These are phyloP conservation scores for Pseudogymnoascus sp. DNA, from an alignment of 2,329 filamentous ascomycete genomes.

Conservation along the genomic window DNA sequence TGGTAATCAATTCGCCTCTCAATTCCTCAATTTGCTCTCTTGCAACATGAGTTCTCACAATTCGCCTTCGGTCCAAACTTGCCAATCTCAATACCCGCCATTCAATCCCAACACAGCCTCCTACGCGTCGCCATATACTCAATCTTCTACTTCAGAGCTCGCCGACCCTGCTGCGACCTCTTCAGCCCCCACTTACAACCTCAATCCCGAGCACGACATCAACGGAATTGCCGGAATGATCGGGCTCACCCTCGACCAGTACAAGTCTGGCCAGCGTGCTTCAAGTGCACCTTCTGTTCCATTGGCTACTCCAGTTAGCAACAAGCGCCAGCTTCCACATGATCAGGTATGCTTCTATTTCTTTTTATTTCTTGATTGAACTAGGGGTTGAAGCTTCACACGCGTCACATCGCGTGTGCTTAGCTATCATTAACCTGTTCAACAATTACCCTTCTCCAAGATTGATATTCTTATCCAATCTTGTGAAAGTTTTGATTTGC, in stretches of 20 bases:
- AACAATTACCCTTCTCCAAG: background rate
- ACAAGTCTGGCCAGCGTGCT: background rate
- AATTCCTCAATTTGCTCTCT: background rate
- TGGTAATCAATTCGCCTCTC: background rate
- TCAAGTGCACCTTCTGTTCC: background rate
- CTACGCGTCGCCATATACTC: background rate
- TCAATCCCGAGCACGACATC: background rate
- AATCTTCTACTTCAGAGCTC: background rate
- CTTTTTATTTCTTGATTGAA: background rate
- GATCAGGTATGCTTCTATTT: background rate
- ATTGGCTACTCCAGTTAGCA: background rate
- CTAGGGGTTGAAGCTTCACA: background rate
- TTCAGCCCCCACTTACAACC: background rate
- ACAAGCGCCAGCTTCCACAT: background rate
- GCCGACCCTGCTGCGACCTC: background rate
- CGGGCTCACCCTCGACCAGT: background rate
- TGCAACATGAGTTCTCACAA: conserved; percentile 8
- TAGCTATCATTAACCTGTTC: background rate
- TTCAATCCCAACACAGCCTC: conserved; percentile 5
- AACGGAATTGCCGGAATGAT: background rate
- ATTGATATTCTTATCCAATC: background rate
- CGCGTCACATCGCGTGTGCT: background rate
- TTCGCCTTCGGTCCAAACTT: background rate
- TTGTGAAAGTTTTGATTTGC: background rate
- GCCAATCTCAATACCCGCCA: background rate